Evolutionary conservation across 352 stramenopile species (phyloP), one percentile per base, ranked within the genome.

Genomic region (Thalassiosira hispida): DNA sequence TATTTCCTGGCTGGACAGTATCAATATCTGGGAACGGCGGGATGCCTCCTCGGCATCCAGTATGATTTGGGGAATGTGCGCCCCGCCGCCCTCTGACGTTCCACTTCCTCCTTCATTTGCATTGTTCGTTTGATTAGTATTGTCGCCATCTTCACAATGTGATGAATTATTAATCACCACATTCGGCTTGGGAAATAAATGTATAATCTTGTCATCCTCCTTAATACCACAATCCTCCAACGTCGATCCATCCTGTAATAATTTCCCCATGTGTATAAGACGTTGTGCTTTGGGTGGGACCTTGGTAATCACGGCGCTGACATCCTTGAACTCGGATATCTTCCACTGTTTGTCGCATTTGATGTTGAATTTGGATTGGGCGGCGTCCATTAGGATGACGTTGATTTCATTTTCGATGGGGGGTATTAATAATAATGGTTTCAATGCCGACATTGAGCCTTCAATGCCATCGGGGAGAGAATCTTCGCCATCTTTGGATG

Each of bases 101-200:
- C 38, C 51, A 7, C 18, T 25, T 20, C 14, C 53, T n/a, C 40
- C 25, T 22, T 80, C 77, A 25, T 33, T 11, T 38, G 31, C 8
- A 16, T 5, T 44, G 35, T 38, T 31, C 52, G 29, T 40, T 40
- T 27, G n/a, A 52, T 27, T 59, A 40, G 70, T 42, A n/a, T 27
- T 20, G 1, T 6, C 12, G 14, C 68, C 31, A 6, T 44, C 18
- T 12, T 60, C 55, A 33, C 79, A 27, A 66, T 56, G 51, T 56
- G 1, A 20, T 7, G 18, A 14, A 51, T 49, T 52, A 20, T 74
- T 56, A 53, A 90, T 81, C 8, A 90, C 78, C 11, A 93, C 84
- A 51, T 86, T 85, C 9, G 88, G 88, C 59, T 92, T 93, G 1
- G 87, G 87, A 84, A 90, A 88, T 8, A 93, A 63, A 66, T 93